Base-by-base conservation (phyloP, 2,329 filamentous ascomycete species). In the Cytospora piceae region DNA sequence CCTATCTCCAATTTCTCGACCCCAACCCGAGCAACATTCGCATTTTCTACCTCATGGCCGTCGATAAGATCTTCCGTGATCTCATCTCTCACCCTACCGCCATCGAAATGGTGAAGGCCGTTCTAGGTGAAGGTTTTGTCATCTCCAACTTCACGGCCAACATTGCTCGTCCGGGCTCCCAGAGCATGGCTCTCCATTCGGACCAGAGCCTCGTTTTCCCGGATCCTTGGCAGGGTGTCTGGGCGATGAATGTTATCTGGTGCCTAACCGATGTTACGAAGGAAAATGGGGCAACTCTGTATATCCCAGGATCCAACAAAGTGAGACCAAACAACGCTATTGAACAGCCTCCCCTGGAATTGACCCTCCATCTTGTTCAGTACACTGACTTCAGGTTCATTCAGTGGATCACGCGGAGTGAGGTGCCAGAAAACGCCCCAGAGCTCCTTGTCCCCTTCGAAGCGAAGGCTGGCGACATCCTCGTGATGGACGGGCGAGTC, bases 121-220 rank as follows among this genome's bases (percentile, higher is more conserved):
- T 75, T 3, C 70, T 77, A 0, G 74, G 73, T 3, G 70, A 73
- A 5, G 68, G 70, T 12, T 74, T 75, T 69, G 66, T 76, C 12
- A 73, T 77, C 62, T 73, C 69, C 24, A 77, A 77, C 67, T 77
- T 77, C 67, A 76, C 74, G 6, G 73, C 74, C 55, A 77, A 77
- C 64, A 76, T 77, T 54, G 74, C 74, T 14, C 71, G 74, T 0
- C 75, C 76, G 0, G 76, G 76, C 0, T 70, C 72, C 17, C 54
- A 69, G 63, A 71, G 69, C 14, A 75, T 75, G 75, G 72, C 70
- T 0, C 68, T 77, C 32, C 75, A 77, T 67, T 75, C 73, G 11
- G 75, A 77, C 61, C 72, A 74, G 65, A 74, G 71, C 55, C 54
- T 77, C 65, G 70, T 73, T 0, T 72, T 74, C 42, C 73, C 74